Conservation (phyloP, 2,329 filamentous ascomycete genomes). For the Fusarium aywerte region DNA sequence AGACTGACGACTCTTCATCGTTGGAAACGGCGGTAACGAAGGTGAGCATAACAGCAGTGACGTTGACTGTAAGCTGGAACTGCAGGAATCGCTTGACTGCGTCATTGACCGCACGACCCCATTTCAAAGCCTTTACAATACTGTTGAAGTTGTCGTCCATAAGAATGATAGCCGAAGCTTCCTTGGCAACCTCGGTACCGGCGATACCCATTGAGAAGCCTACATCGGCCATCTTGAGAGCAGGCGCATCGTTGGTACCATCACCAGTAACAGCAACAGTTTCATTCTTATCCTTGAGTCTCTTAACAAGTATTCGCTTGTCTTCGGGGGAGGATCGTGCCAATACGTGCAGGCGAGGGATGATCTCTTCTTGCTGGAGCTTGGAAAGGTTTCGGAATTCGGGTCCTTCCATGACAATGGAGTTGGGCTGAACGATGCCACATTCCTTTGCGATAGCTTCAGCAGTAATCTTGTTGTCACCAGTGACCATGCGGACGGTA, state of each 20-base stretch:
- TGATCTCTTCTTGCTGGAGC: conserved; percentile 72
- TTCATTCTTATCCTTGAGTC: conserved; percentile 77
- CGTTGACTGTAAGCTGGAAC: conserved; percentile 87
- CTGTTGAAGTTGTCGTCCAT: conserved; percentile 91
- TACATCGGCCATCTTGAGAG: conserved; percentile 82
- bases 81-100: conserved; percentile 81
- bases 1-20: conserved; percentile 74
- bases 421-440: conserved; percentile 75
- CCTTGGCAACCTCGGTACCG: conserved; percentile 85
- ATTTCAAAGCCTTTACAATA: conserved; percentile 85
- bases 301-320: conserved; percentile 77
- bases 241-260: conserved; percentile 85
- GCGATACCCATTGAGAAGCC: conserved; percentile 89
- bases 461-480: conserved; percentile 83
- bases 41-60: conserved; percentile 87
- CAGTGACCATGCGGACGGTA: conserved; percentile 85
- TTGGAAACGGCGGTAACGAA: conserved; percentile 88
- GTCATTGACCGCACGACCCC: conserved; percentile 82
- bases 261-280: conserved; percentile 86
- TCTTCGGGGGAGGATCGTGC: conserved; percentile 81
- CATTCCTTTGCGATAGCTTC: conserved; percentile 83
- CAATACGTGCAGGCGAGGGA: conserved; percentile 76
- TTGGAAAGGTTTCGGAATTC: conserved; percentile 78
- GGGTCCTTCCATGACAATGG: conserved; percentile 81
- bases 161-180: conserved; percentile 84